phyloP scores from a whole-genome alignment of 164 flowering plant genomes.

The Annona cherimola region DNA sequence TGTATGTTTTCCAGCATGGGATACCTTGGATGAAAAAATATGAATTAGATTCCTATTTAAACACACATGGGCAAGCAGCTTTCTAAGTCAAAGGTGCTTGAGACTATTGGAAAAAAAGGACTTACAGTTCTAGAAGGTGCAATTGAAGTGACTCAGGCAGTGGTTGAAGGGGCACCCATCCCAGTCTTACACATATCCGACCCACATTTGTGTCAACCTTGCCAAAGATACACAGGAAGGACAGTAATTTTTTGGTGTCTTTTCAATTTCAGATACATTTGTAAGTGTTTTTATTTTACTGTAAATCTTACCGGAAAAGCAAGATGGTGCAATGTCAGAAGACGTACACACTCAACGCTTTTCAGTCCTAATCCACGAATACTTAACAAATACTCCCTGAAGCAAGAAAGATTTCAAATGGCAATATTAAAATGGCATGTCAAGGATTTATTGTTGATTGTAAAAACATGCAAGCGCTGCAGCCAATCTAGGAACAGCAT shows the following conservation, averaged over 20 bases:
- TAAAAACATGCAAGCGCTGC: not conserved
- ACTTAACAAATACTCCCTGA: constrained; percentile 85
- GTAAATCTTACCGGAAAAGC: constrained; percentile 92
- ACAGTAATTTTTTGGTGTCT: not conserved
- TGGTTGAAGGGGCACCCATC: constrained; percentile 93
- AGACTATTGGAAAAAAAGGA: not conserved
- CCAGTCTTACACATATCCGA: constrained; percentile 73
- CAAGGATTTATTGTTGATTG: not conserved
- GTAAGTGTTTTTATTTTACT: not conserved
- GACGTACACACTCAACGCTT: constrained; percentile 95
- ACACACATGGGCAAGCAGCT: not conserved
- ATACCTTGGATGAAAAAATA: constrained; percentile 30
- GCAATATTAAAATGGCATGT: not conserved
- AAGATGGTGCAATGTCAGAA: constrained; percentile 88
- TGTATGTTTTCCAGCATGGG: constrained; percentile 68
- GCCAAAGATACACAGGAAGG: constrained; percentile 1
- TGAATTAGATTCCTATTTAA: not conserved
- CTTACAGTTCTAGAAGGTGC: constrained; percentile 72
- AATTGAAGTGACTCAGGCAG: constrained; percentile 64
- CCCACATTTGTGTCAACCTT: constrained; percentile 96
- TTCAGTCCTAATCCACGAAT: constrained; percentile 84
- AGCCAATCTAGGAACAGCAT: not conserved
- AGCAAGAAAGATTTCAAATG: not conserved
- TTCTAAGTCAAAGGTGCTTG: not conserved
- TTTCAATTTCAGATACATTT: not conserved